Conservation (phyloP, 495 filamentous ascomycete species). For the Lophiotrema nucula region DNA sequence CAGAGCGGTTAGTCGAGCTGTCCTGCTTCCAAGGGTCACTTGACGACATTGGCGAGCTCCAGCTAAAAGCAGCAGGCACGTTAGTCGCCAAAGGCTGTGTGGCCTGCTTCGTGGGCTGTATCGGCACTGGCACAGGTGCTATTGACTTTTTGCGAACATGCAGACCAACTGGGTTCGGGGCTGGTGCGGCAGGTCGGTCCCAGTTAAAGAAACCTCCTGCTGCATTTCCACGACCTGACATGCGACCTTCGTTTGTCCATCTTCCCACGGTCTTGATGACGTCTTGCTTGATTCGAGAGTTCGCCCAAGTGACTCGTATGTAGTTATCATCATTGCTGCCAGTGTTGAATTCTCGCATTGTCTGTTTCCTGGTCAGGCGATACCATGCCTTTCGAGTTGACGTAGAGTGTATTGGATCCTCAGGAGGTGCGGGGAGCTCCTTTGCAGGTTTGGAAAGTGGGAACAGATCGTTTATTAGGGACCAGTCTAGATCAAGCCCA, state of each 20-base stretch:
- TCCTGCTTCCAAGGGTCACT: conserved; percentile 3
- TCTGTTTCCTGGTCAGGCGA: conserved; percentile 32
- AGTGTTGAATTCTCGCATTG: conserved; percentile 34
- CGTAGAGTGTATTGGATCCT: conserved; percentile 29
- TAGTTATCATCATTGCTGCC: conserved; percentile 32
- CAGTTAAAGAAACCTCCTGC: conserved; percentile 26
- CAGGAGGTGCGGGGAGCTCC: conserved; percentile 4
- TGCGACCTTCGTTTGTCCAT: conserved; percentile 30
- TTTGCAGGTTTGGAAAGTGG: conserved; percentile 4
- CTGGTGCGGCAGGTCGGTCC: conserved; percentile 17
- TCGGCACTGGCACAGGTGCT: not conserved
- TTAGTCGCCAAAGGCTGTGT: conserved; percentile 7
- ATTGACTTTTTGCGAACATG: conserved; percentile 10
- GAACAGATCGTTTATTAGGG: conserved; percentile 20
- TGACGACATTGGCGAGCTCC: conserved; percentile 20
- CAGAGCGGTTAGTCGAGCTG: not conserved
- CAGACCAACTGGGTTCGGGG: not conserved
- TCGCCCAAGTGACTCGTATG: conserved; percentile 31
- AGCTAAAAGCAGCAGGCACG: conserved; percentile 24
- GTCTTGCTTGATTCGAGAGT: conserved; percentile 25
- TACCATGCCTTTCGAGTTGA: conserved; percentile 35
- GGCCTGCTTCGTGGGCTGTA: not conserved
- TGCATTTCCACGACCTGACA: conserved; percentile 20
- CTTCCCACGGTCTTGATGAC: conserved; percentile 24
- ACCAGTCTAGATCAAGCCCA: conserved; percentile 5